Conservation (phyloP, 305 asterid genomes). For the Ajuga reptans region DNA sequence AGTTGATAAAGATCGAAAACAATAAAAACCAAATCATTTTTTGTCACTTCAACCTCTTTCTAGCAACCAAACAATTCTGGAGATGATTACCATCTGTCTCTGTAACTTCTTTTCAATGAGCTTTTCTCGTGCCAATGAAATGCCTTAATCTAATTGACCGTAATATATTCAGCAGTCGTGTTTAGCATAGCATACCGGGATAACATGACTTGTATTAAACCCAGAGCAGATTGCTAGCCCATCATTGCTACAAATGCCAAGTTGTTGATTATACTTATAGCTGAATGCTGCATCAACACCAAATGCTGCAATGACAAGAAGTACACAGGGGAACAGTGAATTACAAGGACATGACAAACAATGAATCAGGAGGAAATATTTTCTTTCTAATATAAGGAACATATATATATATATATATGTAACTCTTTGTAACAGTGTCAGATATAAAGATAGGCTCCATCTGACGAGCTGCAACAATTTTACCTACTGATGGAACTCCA, state of each 20-base stretch:
- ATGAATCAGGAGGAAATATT: background rate
- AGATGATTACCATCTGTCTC: background rate
- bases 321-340: constrained; percentile 19
- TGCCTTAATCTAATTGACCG: background rate
- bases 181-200: constrained; percentile 66
- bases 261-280: constrained; percentile 77
- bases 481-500: constrained; percentile 97
- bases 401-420: background rate
- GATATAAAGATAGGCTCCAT: background rate
- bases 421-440: background rate
- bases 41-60: background rate
- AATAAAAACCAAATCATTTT: background rate
- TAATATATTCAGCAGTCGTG: constrained; percentile 17
- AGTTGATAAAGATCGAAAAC: background rate
- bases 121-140: constrained; percentile 5
- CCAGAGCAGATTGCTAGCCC: constrained; percentile 94
- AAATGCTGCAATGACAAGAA: constrained; percentile 54
- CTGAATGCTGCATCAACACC: constrained; percentile 96
- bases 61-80: background rate
- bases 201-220: constrained; percentile 78
- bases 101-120: constrained; percentile 4
- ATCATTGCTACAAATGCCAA: constrained; percentile 57
- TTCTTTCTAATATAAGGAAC: constrained; percentile 4
- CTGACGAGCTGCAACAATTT: constrained; percentile 3
- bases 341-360: constrained; percentile 18